Evolutionary conservation across 345 rosid species (phyloP).

Genomic region (Eucalyptus pauciflora): DNA sequence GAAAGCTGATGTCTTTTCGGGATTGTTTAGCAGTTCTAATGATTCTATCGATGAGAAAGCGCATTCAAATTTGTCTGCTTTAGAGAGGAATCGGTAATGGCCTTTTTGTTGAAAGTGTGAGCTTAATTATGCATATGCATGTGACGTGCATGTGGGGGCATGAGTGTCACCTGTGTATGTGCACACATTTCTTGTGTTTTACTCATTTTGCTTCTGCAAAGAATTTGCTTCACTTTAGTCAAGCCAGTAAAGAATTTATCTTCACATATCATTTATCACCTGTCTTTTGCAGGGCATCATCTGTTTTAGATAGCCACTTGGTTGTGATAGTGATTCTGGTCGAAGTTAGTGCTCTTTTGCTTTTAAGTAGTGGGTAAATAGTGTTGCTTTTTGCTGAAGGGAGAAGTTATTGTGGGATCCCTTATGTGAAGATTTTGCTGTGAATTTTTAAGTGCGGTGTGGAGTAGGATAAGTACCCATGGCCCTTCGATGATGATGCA

Average conservation of each 20-base stretch:
- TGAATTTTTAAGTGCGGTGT: neutral
- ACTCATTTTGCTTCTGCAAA: neutral
- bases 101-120: neutral
- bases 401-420: neutral
- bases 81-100: slow-evolving; percentile 20
- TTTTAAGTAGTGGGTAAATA: neutral
- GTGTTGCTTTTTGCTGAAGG: neutral
- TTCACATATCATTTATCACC: neutral
- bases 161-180: neutral
- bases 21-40: slow-evolving; percentile 11
- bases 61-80: slow-evolving; percentile 19
- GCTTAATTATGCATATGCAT: neutral
- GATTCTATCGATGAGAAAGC: slow-evolving; percentile 1
- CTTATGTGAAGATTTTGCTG: neutral
- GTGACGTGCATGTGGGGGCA: neutral
- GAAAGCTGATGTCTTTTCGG: slow-evolving; percentile 27
- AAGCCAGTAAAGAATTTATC: neutral
- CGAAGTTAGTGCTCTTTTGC: neutral
- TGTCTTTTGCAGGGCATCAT: neutral
- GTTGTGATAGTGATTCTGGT: neutral
- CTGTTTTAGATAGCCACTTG: neutral
- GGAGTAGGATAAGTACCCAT: neutral
- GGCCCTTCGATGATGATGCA: neutral
- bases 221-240: neutral
- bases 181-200: neutral